Evolutionary conservation across 805 yeast species (phyloP).

Genomic region (Wickerhamiella kurtzmanii): DNA sequence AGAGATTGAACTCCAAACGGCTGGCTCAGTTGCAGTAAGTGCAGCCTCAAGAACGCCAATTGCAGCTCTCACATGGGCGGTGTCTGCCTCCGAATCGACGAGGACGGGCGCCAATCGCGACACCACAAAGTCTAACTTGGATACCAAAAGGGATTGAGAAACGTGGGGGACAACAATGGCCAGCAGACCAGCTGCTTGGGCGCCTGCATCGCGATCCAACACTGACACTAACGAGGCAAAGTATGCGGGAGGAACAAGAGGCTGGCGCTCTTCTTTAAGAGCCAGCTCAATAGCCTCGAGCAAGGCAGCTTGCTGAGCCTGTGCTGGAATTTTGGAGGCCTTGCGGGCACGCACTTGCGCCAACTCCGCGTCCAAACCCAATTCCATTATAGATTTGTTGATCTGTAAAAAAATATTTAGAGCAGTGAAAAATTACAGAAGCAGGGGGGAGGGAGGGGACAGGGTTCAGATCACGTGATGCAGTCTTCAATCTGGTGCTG

Average conservation of each 20-base stretch:
- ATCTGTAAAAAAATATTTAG: too few species aligned
- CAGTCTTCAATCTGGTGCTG: too few species aligned
- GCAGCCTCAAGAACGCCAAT: constrained; percentile 75
- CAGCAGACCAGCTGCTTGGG: constrained; percentile 65
- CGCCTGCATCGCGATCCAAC: constrained; percentile 65
- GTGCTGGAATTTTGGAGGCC: constrained; percentile 16
- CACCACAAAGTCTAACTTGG: constrained; percentile 66
- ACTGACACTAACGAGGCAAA: constrained; percentile 72
- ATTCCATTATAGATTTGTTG: too few species aligned
- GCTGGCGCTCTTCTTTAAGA: constrained; percentile 46
- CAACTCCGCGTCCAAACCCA: not conserved
- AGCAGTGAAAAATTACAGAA: too few species aligned
- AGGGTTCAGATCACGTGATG: too few species aligned
- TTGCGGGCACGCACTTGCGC: constrained; percentile 1
- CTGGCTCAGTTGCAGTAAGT: constrained; percentile 64
- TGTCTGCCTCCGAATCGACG: constrained; percentile 52
- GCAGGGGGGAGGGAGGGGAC: too few species aligned
- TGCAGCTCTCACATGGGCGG: constrained; percentile 70
- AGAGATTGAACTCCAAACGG: constrained; percentile 45
- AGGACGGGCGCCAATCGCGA: constrained; percentile 71
- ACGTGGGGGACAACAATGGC: constrained; percentile 67
- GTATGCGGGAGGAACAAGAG: constrained; percentile 63
- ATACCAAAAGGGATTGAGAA: constrained; percentile 52
- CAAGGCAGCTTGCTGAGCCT: constrained; percentile 47
- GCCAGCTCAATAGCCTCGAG: constrained; percentile 85